phyloP scores from a whole-genome alignment of 345 rosid species.

The Trapa bicornis region DNA sequence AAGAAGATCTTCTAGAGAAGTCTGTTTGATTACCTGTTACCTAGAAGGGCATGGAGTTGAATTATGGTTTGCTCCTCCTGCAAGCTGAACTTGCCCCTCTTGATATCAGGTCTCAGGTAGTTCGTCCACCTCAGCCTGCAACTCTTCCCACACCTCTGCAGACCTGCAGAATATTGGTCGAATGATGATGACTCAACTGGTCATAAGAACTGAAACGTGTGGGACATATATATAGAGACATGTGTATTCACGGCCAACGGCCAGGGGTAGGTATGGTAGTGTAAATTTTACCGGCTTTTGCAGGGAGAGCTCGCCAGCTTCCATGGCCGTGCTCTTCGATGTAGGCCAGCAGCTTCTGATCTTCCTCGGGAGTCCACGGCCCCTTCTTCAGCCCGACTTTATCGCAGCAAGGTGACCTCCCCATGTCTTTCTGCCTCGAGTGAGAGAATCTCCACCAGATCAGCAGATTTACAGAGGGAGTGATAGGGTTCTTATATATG shows the following conservation, averaged over 20 bases:
- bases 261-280: too few species aligned
- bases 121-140: constrained; percentile 56
- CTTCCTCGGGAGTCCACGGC: constrained; percentile 57
- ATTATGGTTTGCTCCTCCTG: constrained; percentile 47
- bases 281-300: too few species aligned
- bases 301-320: constrained; percentile 7
- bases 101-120: constrained; percentile 45
- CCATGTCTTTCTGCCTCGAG: constrained; percentile 9
- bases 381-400: constrained; percentile 50
- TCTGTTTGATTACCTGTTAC: constrained; percentile 28
- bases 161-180: constrained; percentile 10
- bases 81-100: constrained; percentile 43
- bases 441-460: too few species aligned
- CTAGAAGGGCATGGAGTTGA: constrained; percentile 50
- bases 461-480: too few species aligned
- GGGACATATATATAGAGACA: too few species aligned
- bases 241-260: too few species aligned
- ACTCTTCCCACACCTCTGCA: constrained; percentile 57
- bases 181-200: too few species aligned
- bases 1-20: too few species aligned
- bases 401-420: constrained; percentile 33
- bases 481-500: too few species aligned
- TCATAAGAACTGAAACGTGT: too few species aligned
- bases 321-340: constrained; percentile 44
- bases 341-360: constrained; percentile 39